A percentile compares a stretch with the other conserved stretches of the same genome.
phyloP scores from a whole-genome alignment of 225 moss, liverwort and hornwort species.

The Bryoerythrophyllum caledonicum region DNA sequence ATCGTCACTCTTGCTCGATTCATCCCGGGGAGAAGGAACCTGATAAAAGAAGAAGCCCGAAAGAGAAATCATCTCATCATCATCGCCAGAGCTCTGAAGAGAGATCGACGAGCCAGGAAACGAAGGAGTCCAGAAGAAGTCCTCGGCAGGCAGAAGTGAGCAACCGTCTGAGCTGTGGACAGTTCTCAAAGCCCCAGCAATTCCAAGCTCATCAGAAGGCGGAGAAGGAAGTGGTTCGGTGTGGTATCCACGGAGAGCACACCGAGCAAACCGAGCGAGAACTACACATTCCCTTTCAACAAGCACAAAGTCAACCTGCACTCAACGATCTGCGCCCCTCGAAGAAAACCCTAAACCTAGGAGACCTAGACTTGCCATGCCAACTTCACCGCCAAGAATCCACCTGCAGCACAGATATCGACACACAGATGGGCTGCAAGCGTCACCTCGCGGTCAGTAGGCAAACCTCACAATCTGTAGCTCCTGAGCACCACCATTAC shows the following conservation, averaged over 20 bases:
- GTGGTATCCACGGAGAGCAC: slow-evolving; percentile 5
- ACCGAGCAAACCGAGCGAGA: neutral
- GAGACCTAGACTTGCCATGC: neutral
- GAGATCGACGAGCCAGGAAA: neutral
- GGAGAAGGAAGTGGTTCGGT: neutral
- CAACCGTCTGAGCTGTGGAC: slow-evolving; percentile 5
- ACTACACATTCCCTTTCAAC: neutral
- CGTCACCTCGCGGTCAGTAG: neutral
- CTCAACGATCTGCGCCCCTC: neutral
- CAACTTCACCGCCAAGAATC: slow-evolving; percentile 8
- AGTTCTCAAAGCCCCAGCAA: slow-evolving; percentile 1
- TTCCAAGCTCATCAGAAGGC: neutral
- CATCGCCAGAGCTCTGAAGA: neutral
- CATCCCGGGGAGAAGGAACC: neutral
- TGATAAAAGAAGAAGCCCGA: neutral
- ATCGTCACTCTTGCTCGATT: neutral
- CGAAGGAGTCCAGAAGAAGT: slow-evolving; percentile 2
- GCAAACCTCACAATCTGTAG: slow-evolving; percentile 2
- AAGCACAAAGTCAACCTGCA: neutral
- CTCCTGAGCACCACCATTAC: neutral
- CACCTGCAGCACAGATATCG: neutral
- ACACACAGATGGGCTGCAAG: neutral
- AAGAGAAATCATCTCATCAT: neutral
- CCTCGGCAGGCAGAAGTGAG: neutral
- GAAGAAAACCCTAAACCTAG: neutral